Evolutionary conservation across 139 green algal species (phyloP), one percentile per base, ranked within the genome.

Genomic region (Picochlorum sp.): DNA sequence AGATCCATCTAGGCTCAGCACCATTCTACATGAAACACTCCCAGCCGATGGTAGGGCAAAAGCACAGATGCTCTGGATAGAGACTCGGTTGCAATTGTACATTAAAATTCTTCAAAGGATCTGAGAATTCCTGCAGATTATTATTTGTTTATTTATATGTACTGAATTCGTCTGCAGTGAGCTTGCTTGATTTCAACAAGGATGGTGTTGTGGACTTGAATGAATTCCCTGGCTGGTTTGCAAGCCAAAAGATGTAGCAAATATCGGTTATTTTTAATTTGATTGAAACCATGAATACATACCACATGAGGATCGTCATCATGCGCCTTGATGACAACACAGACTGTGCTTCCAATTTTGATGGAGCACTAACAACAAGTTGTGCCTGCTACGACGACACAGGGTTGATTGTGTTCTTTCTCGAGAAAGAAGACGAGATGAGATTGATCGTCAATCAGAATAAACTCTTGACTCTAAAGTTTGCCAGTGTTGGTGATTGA

Each of bases 341-440:
- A 82, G 21, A 84, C 73, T 55, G 81, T 80, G 37, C 49, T 63
- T 21, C 73, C 74, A 16, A 86, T 66, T 52, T 74, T 63, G 11
- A 65, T 49, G 54, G 82, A 71, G 70, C 79, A 86, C 24, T 57
- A 16, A 13, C 26, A 52, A 70, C 79, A 86, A 4, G 73, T 65
- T 4, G 70, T 52, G n/a, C 77, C 77, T 41, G 75, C 77, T 1
- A 58, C 64, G 21, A 77, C 57, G 34, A 70, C 44, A 20, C 80
- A 66, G 8, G 26, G 26, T 30, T 30, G 28, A 30, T 30, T 5
- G 28, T 30, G 28, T 30, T 30, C 28, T 30, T 30, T 30, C 28
- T 30, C 28, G 4, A 30, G 28, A 30, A 30, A 30, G 28, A 30
- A 30, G 28, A 30, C 28, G 28, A 30, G 4, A 30, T 30, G 4